A percentile compares a stretch with the other conserved stretches of the same genome.
Evolutionary conservation across 2,329 filamentous ascomycete species (phyloP).

Genomic region (Fusarium sp.): DNA sequence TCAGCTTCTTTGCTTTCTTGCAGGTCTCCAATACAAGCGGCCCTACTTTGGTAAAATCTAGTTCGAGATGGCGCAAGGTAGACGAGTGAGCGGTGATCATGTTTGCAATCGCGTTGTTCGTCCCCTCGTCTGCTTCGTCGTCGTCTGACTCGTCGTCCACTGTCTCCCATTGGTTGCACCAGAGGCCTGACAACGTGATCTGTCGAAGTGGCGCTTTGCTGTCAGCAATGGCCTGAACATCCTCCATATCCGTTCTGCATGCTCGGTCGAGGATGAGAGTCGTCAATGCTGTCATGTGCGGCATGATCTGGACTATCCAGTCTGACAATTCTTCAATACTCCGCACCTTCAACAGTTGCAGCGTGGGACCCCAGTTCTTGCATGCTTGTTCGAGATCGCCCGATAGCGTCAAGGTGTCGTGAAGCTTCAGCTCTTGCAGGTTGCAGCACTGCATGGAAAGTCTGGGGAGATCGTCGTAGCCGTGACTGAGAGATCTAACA

Average conservation of each 20-base stretch:
- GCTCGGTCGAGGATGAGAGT: neutral
- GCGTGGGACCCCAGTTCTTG: neutral
- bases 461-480: neutral
- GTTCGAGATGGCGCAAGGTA: neutral
- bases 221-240: neutral
- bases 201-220: neutral
- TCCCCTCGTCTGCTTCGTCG: neutral
- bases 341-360: neutral
- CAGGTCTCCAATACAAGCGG: neutral
- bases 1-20: neutral
- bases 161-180: too few relatives aligned
- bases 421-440: neutral
- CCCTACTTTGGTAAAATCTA: neutral
- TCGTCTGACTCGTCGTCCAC: too few relatives aligned
- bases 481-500: neutral
- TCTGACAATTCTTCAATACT: neutral
- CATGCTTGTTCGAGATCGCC: neutral
- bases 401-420: neutral
- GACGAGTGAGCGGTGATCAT: conserved; percentile 11
- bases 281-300: neutral
- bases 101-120: neutral
- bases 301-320: neutral
- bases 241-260: accelerated
- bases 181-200: neutral
- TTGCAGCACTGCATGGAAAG: neutral